phyloP scores from a whole-genome alignment of 805 yeast genomes.

The Clavispora phyllophila region DNA sequence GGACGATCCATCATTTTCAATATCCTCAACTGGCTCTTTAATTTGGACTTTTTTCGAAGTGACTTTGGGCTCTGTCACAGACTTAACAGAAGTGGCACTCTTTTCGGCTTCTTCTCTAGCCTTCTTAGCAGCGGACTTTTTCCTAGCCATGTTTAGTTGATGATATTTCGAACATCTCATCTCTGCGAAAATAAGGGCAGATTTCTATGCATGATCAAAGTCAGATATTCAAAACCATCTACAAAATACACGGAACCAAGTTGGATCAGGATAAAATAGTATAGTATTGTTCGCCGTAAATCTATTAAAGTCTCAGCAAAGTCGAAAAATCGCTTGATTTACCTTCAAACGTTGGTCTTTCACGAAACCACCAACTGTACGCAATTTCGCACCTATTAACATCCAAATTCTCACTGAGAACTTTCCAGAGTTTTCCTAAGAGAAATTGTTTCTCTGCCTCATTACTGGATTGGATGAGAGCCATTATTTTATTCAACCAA shows the following conservation, averaged over 20 bases:
- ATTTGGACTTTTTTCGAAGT: conserved; percentile 22
- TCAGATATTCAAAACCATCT: not conserved
- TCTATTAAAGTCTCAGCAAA: no score
- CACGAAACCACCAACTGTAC: conserved; percentile 58
- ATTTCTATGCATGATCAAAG: not conserved
- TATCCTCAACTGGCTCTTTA: conserved; percentile 9
- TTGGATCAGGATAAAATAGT: no score
- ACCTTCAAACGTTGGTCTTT: no score
- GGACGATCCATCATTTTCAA: conserved; percentile 17
- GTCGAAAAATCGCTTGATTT: no score
- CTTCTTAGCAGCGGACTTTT: conserved; percentile 76
- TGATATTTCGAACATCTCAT: conserved; percentile 7
- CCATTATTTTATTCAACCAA: conserved; percentile 47
- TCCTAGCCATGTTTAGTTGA: conserved; percentile 60
- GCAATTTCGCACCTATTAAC: conserved; percentile 52
- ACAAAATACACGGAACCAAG: no score
- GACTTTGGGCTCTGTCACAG: conserved; percentile 7
- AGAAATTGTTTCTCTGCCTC: conserved; percentile 36
- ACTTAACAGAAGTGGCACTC: conserved; percentile 1
- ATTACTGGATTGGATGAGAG: conserved; percentile 27
- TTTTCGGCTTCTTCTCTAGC: conserved; percentile 48
- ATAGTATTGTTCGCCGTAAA: no score
- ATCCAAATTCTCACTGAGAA: conserved; percentile 53
- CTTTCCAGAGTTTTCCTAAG: conserved; percentile 44
- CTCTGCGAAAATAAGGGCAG: conserved; percentile 3